Evolutionary conservation across 306 rosid species (phyloP), one percentile per base, ranked within the genome.

Genomic region (Betula pendula): DNA sequence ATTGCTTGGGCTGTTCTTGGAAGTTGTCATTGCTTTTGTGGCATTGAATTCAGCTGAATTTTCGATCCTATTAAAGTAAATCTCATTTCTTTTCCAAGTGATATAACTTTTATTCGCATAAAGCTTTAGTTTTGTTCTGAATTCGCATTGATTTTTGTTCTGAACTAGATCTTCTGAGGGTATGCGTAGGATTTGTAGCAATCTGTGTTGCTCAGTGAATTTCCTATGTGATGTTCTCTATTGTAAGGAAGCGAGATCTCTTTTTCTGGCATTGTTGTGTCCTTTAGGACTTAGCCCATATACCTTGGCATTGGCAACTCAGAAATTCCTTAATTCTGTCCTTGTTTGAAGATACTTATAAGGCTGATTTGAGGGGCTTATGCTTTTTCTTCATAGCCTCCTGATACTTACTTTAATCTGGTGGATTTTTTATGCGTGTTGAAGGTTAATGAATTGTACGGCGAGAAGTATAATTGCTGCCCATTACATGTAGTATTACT

Each of bases 11-110:
- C 10, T 20, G 2, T 7, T 73, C 14, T 31, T 38, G 16, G 63
- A 56, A 22, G 63, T 50, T 12, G 60, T 74, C 17, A 73, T 70
- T 62, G 60, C 17, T 56, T 74, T 11, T 45, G 17, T 67, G 20
- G 53, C 38, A 69, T 50, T 29, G 52, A 44, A n/a, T 75, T 12
- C 15, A 20, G 50, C 13, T 38, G 68, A 67, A n/a, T 69, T 73
- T 7, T 31, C 44, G 43, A 60, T 79, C 75, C 13, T 20, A 7
- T 53, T 48, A 43, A 47, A 74, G 38, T 16, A 49, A 17, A 49
- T 49, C 43, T 50, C 74, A 17, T 48, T 66, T 35, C 16, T 66
- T 42, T 45, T 52, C 16, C 33, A 8, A 22, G 63, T 38, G 68
- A 66, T 66, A 38, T 10, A 66, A 66, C 48, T 38, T 14, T 25